Conservation (phyloP, 805 yeast species). For the Nakazawaea pomicola region DNA sequence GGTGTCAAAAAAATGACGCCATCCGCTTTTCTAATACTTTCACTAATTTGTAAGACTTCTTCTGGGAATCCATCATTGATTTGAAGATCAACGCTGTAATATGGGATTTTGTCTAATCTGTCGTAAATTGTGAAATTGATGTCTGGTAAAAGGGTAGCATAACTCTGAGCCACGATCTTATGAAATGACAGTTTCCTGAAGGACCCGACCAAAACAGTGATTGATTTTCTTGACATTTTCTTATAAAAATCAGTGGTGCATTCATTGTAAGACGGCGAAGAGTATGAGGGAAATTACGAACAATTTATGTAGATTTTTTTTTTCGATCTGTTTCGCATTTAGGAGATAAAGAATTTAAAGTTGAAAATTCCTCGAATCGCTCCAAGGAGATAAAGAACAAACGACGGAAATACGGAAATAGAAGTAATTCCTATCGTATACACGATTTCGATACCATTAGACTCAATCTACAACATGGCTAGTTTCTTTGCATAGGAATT, state of each 20-base stretch:
- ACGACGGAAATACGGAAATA: too few species aligned
- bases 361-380: too few species aligned
- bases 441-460: too few species aligned
- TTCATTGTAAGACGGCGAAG: too few species aligned
- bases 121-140: constrained; percentile 3
- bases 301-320: too few species aligned
- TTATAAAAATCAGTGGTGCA: not conserved
- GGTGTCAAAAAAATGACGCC: constrained; percentile 9
- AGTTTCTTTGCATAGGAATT: too few species aligned
- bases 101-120: constrained; percentile 8
- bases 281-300: too few species aligned
- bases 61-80: constrained; percentile 1
- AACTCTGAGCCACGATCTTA: constrained; percentile 8
- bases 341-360: too few species aligned
- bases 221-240: not conserved
- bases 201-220: constrained; percentile 10
- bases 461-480: too few species aligned
- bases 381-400: too few species aligned
- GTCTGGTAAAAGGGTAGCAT: constrained; percentile 3
- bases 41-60: not conserved
- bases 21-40: constrained; percentile 3
- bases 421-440: too few species aligned
- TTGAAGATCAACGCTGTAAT: constrained; percentile 8
- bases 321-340: too few species aligned
- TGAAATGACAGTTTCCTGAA: constrained; percentile 7